Base-by-base conservation (phyloP, 2,329 filamentous ascomycete genomes). In the Curvularia spicifera region DNA sequence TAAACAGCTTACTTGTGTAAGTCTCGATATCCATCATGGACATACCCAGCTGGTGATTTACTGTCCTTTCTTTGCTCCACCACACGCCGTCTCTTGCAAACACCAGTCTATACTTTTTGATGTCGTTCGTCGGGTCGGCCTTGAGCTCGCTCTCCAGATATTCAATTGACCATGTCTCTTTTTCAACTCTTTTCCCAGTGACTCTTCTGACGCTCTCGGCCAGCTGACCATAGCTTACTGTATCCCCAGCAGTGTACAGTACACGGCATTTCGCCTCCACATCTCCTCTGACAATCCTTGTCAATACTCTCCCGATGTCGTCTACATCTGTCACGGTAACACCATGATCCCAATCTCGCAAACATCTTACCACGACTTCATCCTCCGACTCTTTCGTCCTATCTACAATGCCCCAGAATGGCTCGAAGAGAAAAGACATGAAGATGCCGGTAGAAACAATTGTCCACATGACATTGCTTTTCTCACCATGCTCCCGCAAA, bases 361-460 rank as follows among this genome's bases (percentile, higher is more conserved):
- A 74, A 0, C 82, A 87, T 9, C 83, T 78, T 1, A 87, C 79
- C 1, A 68, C 78, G 4, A 74, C 64, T 5, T 42, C 43, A 1
- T 44, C 56, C 1, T 42, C 45, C 13, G 10, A 31, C 10, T 50
- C 56, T 10, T 26, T 28, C 1, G 50, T 53, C 13, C 66, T 56
- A 65, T 87, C 83, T 0, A 91, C 85, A 4, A 90, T 81, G 0
- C 87, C 88, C 75, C 89, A 91, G 1, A 73, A 81, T 1, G 77
- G 69, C 57, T 87, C 80, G 66, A 91, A 91, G 18, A 91, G 67
- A 67, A 91, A 91, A 63, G 84, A 88, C 77, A 85, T 89, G 66
- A 91, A 91, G 60, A 91, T 79, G 0, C 89, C 89, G 12, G 87
- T 89, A n/a, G 84, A 87, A 1, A 91, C 79, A 56, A 91, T 83